A percentile compares a stretch with the other conserved stretches of the same genome.
Evolutionary conservation across 2,329 filamentous ascomycete species (phyloP).

Genomic region (Trichoderma brevicompactum): DNA sequence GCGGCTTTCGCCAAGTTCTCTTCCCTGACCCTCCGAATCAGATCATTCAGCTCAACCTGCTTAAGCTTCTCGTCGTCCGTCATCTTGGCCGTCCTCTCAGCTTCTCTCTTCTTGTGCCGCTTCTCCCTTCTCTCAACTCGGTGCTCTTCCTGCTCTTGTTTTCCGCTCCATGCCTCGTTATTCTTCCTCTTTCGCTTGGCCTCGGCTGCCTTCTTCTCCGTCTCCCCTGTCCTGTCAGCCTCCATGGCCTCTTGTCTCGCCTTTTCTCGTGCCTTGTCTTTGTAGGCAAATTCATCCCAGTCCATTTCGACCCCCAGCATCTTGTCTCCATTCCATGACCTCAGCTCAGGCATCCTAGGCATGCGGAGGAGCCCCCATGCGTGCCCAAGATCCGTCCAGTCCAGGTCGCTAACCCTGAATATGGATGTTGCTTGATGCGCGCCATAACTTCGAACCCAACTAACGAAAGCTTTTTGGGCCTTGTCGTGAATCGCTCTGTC

Average conservation of each 20-base stretch:
- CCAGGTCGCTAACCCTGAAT: constrained; percentile 78
- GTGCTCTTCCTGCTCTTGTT: constrained; percentile 67
- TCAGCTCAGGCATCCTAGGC: constrained; percentile 92
- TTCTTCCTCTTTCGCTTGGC: constrained; percentile 62
- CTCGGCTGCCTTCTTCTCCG: constrained; percentile 47
- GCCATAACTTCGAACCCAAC: constrained; percentile 88
- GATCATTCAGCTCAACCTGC: constrained; percentile 63
- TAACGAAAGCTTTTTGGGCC: constrained; percentile 88
- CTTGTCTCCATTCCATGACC: constrained; percentile 71
- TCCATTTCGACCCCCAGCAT: constrained; percentile 66
- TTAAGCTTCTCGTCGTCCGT: constrained; percentile 70
- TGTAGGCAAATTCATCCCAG: constrained; percentile 71
- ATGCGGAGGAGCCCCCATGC: constrained; percentile 87
- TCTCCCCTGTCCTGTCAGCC: constrained; percentile 47
- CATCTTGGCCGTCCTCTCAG: constrained; percentile 65
- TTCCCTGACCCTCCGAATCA: constrained; percentile 67
- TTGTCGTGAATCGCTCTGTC: constrained; percentile 76
- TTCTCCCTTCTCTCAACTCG: constrained; percentile 66
- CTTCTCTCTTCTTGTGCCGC: constrained; percentile 66
- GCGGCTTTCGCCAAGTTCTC: constrained; percentile 54
- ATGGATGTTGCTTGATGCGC: constrained; percentile 92
- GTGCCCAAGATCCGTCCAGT: constrained; percentile 80
- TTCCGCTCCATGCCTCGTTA: constrained; percentile 74
- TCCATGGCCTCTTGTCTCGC: constrained; percentile 63
- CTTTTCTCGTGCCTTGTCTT: constrained; percentile 72